Percentiles rank a stretch among this genome's conserved stretches.
Evolutionary conservation across 148 eudicot genomes (phyloP).

Genomic region (Cornus kousa): DNA sequence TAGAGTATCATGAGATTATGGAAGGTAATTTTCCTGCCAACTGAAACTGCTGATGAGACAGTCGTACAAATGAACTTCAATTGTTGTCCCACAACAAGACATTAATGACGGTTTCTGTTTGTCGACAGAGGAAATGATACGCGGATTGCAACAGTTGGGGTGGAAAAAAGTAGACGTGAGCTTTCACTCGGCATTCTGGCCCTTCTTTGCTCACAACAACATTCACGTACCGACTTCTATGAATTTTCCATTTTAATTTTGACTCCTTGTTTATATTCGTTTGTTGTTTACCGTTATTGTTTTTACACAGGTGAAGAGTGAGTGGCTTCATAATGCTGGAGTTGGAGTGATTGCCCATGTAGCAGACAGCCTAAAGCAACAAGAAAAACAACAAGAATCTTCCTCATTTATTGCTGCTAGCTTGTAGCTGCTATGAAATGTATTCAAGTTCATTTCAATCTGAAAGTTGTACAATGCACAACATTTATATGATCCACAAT

Average conservation of each 20-base stretch:
- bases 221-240: slow-evolving; percentile 57
- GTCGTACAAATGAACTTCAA: no score
- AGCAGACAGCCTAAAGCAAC: slow-evolving; percentile 74
- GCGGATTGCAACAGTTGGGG: slow-evolving; percentile 76
- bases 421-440: slow-evolving; percentile 39
- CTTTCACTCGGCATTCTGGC: slow-evolving; percentile 94
- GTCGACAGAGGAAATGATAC: slow-evolving; percentile 91
- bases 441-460: background rate
- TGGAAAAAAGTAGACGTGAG: slow-evolving; percentile 98
- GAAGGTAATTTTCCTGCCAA: slow-evolving; percentile 54
- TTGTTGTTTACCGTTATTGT: background rate
- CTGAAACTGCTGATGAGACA: background rate
- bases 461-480: background rate
- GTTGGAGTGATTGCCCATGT: slow-evolving; percentile 92
- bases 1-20: slow-evolving; percentile 86
- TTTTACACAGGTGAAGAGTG: slow-evolving; percentile 74
- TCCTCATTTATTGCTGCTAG: slow-evolving; percentile 47
- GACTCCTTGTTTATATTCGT: background rate
- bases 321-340: slow-evolving; percentile 95
- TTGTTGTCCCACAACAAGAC: background rate
- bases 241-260: slow-evolving; percentile 2
- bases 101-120: slow-evolving; percentile 7
- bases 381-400: slow-evolving; percentile 55
- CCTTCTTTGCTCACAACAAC: slow-evolving; percentile 94
- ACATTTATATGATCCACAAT: background rate